Conservation (phyloP, 2,329 filamentous ascomycete genomes). For the Diaporthe capsici region DNA sequence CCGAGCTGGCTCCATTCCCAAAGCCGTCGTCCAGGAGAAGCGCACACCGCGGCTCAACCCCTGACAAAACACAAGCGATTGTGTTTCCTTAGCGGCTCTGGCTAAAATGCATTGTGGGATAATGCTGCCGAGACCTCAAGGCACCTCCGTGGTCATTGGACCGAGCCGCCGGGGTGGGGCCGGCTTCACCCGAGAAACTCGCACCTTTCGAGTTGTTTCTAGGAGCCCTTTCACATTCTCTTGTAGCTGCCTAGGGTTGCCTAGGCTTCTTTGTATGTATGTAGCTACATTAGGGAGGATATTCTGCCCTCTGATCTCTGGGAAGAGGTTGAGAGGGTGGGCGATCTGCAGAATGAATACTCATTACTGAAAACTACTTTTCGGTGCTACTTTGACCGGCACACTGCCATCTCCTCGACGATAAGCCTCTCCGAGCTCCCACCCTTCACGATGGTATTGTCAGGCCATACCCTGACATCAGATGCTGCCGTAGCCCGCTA, state of each 20-base stretch:
- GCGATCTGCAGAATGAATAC: too few species aligned
- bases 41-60: constrained; percentile 35
- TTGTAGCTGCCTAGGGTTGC: too few species aligned
- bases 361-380: too few species aligned
- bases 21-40: constrained; percentile 19
- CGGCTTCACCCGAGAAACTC: constrained; percentile 39
- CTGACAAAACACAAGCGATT: constrained; percentile 21
- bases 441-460: constrained; percentile 1
- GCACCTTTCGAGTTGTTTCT: too few species aligned
- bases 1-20: constrained; percentile 37
- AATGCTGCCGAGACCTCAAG: constrained; percentile 6
- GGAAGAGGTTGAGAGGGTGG: too few species aligned
- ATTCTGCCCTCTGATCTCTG: too few species aligned
- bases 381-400: constrained; percentile 18
- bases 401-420: constrained; percentile 30
- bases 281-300: too few species aligned
- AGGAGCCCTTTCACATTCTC: too few species aligned
- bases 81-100: constrained; percentile 18
- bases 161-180: constrained; percentile 16
- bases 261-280: too few species aligned
- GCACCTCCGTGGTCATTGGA: constrained; percentile 5
- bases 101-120: constrained; percentile 24
- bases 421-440: neutral
- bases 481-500: neutral
- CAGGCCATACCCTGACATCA: neutral